Evolutionary conservation across 1,139 yeast genomes (phyloP).

Genomic region (Debaryomyces robertsiae): DNA sequence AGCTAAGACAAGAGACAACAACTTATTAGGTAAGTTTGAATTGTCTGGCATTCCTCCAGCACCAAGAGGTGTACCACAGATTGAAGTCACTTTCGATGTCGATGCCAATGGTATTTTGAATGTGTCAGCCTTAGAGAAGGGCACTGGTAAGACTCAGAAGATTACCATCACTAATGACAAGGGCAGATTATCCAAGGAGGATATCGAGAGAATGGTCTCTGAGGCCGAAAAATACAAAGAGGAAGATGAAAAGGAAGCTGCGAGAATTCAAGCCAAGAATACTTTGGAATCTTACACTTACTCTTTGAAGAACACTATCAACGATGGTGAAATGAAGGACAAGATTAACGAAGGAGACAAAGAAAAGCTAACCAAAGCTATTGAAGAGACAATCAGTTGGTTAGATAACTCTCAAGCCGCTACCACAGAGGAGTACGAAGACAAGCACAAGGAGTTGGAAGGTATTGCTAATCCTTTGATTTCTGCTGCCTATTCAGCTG

Average conservation of each 20-base stretch:
- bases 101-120: conserved; percentile 95
- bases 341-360: conserved; percentile 49
- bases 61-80: conserved; percentile 97
- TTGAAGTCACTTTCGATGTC: conserved; percentile 89
- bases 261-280: conserved; percentile 64
- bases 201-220: conserved; percentile 51
- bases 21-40: conserved; percentile 91
- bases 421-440: conserved; percentile 75
- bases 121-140: conserved; percentile 92
- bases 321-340: conserved; percentile 52
- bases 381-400: conserved; percentile 78
- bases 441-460: conserved; percentile 87
- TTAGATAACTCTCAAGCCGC: conserved; percentile 80
- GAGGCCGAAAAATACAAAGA: conserved; percentile 47
- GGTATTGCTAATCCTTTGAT: conserved; percentile 85
- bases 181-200: conserved; percentile 53
- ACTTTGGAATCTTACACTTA: conserved; percentile 87
- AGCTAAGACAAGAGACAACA: conserved; percentile 91
- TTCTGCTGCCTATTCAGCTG: conserved; percentile 77
- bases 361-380: conserved; percentile 68
- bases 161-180: conserved; percentile 47
- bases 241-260: conserved; percentile 42
- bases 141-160: conserved; percentile 67
- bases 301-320: conserved; percentile 64
- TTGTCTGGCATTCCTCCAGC: conserved; percentile 95